Conservation (phyloP, 768 basidiomycete genomes). For the Pleurotus tuber-regium region DNA sequence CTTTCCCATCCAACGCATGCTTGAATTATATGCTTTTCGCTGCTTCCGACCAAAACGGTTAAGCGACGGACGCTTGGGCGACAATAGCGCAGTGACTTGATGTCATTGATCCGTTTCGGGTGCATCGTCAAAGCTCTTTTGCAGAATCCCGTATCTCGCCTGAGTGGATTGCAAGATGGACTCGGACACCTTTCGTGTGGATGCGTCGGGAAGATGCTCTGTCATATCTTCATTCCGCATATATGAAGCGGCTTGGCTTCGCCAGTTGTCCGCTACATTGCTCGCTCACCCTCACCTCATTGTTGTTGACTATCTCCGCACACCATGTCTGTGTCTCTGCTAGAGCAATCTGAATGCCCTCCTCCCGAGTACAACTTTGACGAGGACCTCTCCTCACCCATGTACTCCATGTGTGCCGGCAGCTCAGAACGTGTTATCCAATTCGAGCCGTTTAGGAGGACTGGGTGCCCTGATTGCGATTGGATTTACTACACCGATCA, state of each 20-base stretch:
- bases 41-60: neutral
- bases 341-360: neutral
- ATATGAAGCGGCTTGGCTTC: neutral
- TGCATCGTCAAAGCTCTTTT: too few species aligned
- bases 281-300: neutral
- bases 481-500: slow-evolving; percentile 37
- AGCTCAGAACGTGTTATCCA: slow-evolving; percentile 35
- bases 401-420: slow-evolving; percentile 26
- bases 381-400: slow-evolving; percentile 7
- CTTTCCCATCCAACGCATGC: too few species aligned
- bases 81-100: neutral
- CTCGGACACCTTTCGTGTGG: slow-evolving; percentile 1
- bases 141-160: slow-evolving; percentile 9
- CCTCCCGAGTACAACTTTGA: slow-evolving; percentile 10
- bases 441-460: slow-evolving; percentile 22
- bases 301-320: neutral
- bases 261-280: neutral
- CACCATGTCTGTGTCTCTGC: slow-evolving; percentile 6
- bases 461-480: slow-evolving; percentile 26
- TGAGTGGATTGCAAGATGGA: neutral
- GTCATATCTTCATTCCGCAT: neutral
- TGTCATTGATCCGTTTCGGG: neutral
- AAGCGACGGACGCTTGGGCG: slow-evolving; percentile 1
- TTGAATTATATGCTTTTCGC: too few species aligned
- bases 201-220: slow-evolving; percentile 4